phyloP scores from a whole-genome alignment of 169 alveolate genomes.

The Ichthyophthirius multifiliis region DNA sequence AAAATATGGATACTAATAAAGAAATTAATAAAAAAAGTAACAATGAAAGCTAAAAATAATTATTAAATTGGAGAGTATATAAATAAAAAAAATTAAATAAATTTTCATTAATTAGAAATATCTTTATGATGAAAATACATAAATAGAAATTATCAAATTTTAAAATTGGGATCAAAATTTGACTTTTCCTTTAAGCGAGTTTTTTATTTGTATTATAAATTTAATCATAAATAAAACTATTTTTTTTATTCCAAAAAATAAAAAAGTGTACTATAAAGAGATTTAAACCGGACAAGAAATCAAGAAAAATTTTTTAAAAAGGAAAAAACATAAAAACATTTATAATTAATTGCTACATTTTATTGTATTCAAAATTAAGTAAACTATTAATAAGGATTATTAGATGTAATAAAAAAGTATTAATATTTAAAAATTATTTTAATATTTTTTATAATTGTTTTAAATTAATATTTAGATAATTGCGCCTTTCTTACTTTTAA shows the following conservation, averaged over 20 bases:
- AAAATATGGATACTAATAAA: too few relatives aligned
- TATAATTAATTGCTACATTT: not conserved
- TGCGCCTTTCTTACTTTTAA: not conserved
- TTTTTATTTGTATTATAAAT: too few relatives aligned
- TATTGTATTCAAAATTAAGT: not conserved
- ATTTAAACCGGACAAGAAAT: not conserved
- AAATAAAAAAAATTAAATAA: not conserved
- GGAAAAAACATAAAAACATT: not conserved
- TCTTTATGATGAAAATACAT: slow-evolving; percentile 2
- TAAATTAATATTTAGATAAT: not conserved
- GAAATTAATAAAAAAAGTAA: too few relatives aligned
- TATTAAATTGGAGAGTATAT: too few relatives aligned
- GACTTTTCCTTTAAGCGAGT: not conserved
- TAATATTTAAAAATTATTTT: not conserved
- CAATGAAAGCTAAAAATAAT: too few relatives aligned
- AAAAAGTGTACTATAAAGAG: not conserved
- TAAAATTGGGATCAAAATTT: not conserved
- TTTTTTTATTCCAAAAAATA: not conserved
- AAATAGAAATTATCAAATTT: not conserved
- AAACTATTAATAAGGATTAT: not conserved
- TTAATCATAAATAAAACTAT: too few relatives aligned
- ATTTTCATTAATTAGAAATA: not conserved
- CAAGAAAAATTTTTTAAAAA: not conserved
- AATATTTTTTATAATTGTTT: not conserved
- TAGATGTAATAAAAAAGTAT: not conserved